Conservation (phyloP, 1,284 basidiomycete species). For the Trichosporon inkin region DNA sequence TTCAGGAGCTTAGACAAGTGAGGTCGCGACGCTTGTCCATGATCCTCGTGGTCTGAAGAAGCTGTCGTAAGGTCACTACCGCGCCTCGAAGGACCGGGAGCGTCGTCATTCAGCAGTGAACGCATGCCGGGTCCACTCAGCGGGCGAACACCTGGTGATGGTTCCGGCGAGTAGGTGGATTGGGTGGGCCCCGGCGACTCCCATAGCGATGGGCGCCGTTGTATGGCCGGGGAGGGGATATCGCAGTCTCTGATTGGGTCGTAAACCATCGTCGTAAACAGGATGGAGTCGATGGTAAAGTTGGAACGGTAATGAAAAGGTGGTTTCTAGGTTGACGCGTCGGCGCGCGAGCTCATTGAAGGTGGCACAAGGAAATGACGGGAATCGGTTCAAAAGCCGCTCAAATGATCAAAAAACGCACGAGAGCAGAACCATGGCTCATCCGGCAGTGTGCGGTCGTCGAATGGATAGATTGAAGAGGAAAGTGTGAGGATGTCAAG, state of each 20-base stretch:
- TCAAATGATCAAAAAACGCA: background rate
- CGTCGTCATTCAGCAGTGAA: constrained; percentile 18
- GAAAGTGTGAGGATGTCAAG: background rate
- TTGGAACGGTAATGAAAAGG: constrained; percentile 1
- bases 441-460: background rate
- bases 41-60: constrained; percentile 18
- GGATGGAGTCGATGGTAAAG: background rate
- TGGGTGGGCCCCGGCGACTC: constrained; percentile 14
- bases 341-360: background rate
- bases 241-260: constrained; percentile 47
- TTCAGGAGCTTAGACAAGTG: constrained; percentile 34
- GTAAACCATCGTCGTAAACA: constrained; percentile 37
- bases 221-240: constrained; percentile 37
- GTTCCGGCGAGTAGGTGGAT: background rate
- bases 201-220: constrained; percentile 20
- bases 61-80: constrained; percentile 15
- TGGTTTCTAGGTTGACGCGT: constrained; percentile 4
- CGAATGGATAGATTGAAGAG: background rate
- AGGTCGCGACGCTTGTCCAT: constrained; percentile 8
- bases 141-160: constrained; percentile 16
- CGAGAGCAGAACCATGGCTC: background rate
- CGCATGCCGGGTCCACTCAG: constrained; percentile 15
- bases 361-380: background rate
- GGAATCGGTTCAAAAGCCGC: background rate
- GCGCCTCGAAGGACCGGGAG: constrained; percentile 8